These are phyloP conservation scores for Torulaspora microellipsoides DNA, from an alignment of 805 yeast genomes.

Conservation along the genomic window DNA sequence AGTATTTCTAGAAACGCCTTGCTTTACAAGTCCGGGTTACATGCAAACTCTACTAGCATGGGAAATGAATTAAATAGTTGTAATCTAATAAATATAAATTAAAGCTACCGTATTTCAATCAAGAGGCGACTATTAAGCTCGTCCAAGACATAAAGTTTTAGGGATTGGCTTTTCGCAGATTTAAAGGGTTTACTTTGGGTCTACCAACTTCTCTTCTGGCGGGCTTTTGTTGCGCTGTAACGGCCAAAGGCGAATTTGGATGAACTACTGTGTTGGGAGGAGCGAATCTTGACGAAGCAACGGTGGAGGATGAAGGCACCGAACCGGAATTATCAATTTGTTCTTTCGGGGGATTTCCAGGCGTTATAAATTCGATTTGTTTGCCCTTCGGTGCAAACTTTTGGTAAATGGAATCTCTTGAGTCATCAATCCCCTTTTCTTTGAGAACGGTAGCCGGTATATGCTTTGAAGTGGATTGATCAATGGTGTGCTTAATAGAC, in stretches of 20 bases:
- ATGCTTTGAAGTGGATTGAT: conserved; percentile 65
- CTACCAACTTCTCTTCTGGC: conserved; percentile 31
- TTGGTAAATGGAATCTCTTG: conserved; percentile 25
- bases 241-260: conserved; percentile 18
- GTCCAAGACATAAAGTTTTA: not conserved
- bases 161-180: conserved; percentile 5
- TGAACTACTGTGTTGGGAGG: conserved; percentile 27
- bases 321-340: not conserved
- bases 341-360: not conserved
- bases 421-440: conserved; percentile 21
- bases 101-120: too few species aligned
- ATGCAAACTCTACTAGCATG: too few species aligned
- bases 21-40: too few species aligned
- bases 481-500: conserved; percentile 55
- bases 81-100: too few species aligned
- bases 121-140: too few species aligned
- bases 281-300: conserved; percentile 19
- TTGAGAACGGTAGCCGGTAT: conserved; percentile 33
- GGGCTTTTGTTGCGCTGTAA: conserved; percentile 7
- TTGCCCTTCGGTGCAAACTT: conserved; percentile 34
- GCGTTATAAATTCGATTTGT: conserved; percentile 8
- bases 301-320: not conserved
- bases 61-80: too few species aligned
- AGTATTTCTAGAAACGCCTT: not conserved
- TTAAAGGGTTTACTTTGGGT: conserved; percentile 27